Evolutionary conservation across 2,329 filamentous ascomycete genomes (phyloP).

Genomic region (Aureobasidium sp.): DNA sequence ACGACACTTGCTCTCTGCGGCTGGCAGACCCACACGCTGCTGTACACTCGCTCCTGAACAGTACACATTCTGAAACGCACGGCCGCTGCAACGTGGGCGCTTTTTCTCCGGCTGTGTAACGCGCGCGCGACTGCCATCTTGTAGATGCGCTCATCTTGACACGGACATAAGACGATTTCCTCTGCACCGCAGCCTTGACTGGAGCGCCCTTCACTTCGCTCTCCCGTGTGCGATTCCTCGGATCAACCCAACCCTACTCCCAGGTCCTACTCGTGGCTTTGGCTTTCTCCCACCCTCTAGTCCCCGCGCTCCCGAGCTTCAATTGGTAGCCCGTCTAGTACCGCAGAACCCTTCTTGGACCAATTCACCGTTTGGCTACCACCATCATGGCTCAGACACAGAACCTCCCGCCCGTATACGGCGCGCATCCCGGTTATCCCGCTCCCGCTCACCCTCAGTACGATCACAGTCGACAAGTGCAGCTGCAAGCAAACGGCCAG

Average conservation of each 20-base stretch:
- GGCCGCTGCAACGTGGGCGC: conserved; percentile 15
- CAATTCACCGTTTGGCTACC: conserved; percentile 12
- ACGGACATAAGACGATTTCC: not conserved
- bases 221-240: not conserved
- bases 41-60: not conserved
- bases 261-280: not conserved
- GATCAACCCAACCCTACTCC: not conserved
- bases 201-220: not conserved
- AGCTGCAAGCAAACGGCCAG: conserved; percentile 11
- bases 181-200: not conserved
- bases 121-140: conserved; percentile 11
- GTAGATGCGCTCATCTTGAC: conserved; percentile 11
- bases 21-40: not conserved
- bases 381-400: conserved; percentile 8
- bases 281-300: not conserved
- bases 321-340: conserved; percentile 7
- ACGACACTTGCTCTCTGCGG: not conserved
- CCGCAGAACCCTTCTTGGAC: not conserved
- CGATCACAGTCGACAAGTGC: not conserved
- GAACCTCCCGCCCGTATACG: conserved; percentile 8
- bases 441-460: conserved; percentile 1
- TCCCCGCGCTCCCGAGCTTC: not conserved
- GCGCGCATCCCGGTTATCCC: not conserved
- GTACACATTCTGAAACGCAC: conserved; percentile 7
- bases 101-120: conserved; percentile 13